Conservation (phyloP, 2,329 filamentous ascomycete genomes). For the Penicillium sclerotiorum region DNA sequence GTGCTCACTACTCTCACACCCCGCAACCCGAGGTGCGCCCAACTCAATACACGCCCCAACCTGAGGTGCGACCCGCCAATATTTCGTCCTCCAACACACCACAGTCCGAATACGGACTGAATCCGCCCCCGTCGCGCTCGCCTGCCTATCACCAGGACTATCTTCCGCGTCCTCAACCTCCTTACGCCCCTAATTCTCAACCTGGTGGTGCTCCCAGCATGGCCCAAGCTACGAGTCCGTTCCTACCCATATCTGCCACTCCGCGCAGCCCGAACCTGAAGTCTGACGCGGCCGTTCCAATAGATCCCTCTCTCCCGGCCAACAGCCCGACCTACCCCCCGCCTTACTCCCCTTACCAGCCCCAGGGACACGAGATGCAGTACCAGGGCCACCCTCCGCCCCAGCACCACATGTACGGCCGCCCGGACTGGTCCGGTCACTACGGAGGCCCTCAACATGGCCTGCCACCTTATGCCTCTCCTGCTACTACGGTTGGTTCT, state of each 20-base stretch:
- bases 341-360: conserved; percentile 83
- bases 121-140: conserved; percentile 70
- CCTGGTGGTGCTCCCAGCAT: conserved; percentile 82
- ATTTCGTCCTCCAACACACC: conserved; percentile 80
- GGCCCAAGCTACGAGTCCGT: conserved; percentile 99
- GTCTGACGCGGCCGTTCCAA: conserved; percentile 96
- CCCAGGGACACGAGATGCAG: conserved; percentile 85
- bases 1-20: conserved; percentile 44
- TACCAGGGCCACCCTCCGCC: conserved; percentile 55
- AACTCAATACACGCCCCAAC: conserved; percentile 77
- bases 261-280: conserved; percentile 72
- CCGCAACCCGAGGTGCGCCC: conserved; percentile 42
- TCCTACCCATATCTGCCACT: conserved; percentile 73
- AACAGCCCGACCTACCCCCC: conserved; percentile 90
- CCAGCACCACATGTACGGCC: conserved; percentile 51
- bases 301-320: conserved; percentile 97
- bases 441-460: conserved; percentile 52
- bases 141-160: conserved; percentile 85
- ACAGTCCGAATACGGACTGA: conserved; percentile 84
- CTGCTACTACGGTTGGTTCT: conserved; percentile 61
- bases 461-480: conserved; percentile 53
- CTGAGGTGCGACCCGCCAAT: conserved; percentile 73
- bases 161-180: conserved; percentile 75
- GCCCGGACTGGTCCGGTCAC: conserved; percentile 50
- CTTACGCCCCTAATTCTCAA: conserved; percentile 71